phyloP scores from a whole-genome alignment of 192 early-diverging fungal genomes.

The Podila clonocystis region DNA sequence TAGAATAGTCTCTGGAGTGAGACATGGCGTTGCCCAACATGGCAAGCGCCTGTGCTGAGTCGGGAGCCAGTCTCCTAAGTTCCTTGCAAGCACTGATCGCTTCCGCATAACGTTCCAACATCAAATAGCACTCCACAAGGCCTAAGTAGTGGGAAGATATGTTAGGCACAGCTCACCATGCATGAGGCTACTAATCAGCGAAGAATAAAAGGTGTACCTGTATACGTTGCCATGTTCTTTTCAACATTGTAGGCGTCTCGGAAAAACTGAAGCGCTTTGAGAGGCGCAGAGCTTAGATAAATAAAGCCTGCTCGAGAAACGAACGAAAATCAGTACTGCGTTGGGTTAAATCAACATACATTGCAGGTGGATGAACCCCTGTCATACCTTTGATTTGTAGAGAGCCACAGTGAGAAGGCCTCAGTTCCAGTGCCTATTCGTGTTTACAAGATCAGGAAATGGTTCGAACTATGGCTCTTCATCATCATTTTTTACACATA shows the following conservation, averaged over 20 bases:
- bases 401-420: slow-evolving; percentile 21
- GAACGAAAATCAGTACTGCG: background rate
- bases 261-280: slow-evolving; percentile 19
- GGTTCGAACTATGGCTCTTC: background rate
- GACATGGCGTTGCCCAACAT: slow-evolving; percentile 21
- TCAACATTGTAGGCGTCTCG: slow-evolving; percentile 15
- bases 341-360: background rate
- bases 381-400: slow-evolving; percentile 18
- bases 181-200: too few relatives aligned
- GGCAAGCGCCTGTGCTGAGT: slow-evolving; percentile 20
- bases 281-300: slow-evolving; percentile 3
- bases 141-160: slow-evolving; percentile 1
- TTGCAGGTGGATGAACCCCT: background rate
- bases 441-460: background rate
- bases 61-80: slow-evolving; percentile 10
- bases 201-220: slow-evolving; percentile 10
- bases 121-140: slow-evolving; percentile 18
- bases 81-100: slow-evolving; percentile 17
- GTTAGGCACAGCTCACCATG: too few relatives aligned
- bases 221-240: slow-evolving; percentile 18
- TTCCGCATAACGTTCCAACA: slow-evolving; percentile 21
- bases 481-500: background rate
- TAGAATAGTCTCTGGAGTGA: slow-evolving; percentile 5
- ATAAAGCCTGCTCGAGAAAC: background rate
- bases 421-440: slow-evolving; percentile 19